Conservation (phyloP, 2,329 filamentous ascomycete species). For the Sordariomycetes sp. region DNA sequence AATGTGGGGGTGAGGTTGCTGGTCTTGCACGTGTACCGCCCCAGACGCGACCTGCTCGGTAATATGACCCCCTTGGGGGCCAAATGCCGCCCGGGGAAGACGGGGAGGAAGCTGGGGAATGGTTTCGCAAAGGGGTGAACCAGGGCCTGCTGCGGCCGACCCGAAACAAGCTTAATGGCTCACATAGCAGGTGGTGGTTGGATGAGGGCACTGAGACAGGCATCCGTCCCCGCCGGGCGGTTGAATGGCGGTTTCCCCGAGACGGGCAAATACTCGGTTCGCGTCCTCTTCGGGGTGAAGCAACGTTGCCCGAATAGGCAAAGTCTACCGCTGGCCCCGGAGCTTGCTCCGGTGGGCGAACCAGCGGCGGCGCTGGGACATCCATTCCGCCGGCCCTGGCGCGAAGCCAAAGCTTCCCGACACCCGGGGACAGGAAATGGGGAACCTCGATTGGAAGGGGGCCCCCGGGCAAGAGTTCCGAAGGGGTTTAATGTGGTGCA, state of each 20-base stretch:
- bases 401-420: not conserved
- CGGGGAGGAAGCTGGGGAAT: not conserved
- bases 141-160: not conserved
- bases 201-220: not conserved
- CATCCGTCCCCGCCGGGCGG: too few relatives aligned
- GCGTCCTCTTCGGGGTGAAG: not conserved
- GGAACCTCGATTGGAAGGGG: too few relatives aligned
- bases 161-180: not conserved
- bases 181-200: not conserved
- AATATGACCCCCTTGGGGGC: too few relatives aligned
- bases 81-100: too few relatives aligned
- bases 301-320: not conserved
- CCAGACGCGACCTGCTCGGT: too few relatives aligned
- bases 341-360: not conserved
- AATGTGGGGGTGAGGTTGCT: too few relatives aligned
- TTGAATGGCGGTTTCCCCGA: too few relatives aligned
- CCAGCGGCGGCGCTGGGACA: not conserved
- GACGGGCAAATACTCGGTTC: not conserved
- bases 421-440: not conserved
- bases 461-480: too few relatives aligned
- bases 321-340: not conserved
- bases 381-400: not conserved
- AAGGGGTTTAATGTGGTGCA: too few relatives aligned
- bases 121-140: not conserved
- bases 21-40: too few relatives aligned